Evolutionary conservation across 129 eudicot genomes (phyloP), one percentile per base, ranked within the genome.

Genomic region (Escallonia rubra): DNA sequence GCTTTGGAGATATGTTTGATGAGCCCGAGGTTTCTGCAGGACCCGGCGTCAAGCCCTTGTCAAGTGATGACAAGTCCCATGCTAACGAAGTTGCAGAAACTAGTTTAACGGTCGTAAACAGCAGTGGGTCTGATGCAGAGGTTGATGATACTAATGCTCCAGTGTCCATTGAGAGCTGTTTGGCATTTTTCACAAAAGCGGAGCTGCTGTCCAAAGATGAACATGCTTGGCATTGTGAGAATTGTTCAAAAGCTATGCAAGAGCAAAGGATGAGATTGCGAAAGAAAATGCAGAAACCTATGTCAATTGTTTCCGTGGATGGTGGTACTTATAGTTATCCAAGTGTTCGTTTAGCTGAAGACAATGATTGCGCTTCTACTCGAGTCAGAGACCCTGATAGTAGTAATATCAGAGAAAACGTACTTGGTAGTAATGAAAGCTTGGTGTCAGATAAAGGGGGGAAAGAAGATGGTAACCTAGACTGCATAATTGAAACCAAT

Each of bases 191-290:
- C 72, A 85, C 85, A 40, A 89, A 86, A 76, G 85, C 95, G 16
- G 99, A 93, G 74, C 86, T 82, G 74, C 82, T 93, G 23, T 76
- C 86, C 15, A 82, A 86, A 82, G 78, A 71, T 6, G 99, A 93
- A 66, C 95, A 93, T 67, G 99, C 88, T 3, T 93, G 99, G 99
- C 86, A 86, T 57, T 93, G 99, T 53, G 96, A 89, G 67, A 77
- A 87, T 43, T 93, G 99, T 75, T 81, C 99, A 11, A 93, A 85
- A 71, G 9, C 77, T 45, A 16, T 85, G 64, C 67, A 58, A 57
- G 76, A 82, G 60, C 67, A 76, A 71, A 83, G 73, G 59, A 71
- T 3, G 53, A 80, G 49, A 73, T 41, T 61, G 57, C 79, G 59
- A 68, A 76, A 76, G 58, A 78, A 77, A 41, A 34, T 23, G 50